Evolutionary conservation across 495 filamentous ascomycete genomes (phyloP).

Genomic region (Penicillium malachiteum): DNA sequence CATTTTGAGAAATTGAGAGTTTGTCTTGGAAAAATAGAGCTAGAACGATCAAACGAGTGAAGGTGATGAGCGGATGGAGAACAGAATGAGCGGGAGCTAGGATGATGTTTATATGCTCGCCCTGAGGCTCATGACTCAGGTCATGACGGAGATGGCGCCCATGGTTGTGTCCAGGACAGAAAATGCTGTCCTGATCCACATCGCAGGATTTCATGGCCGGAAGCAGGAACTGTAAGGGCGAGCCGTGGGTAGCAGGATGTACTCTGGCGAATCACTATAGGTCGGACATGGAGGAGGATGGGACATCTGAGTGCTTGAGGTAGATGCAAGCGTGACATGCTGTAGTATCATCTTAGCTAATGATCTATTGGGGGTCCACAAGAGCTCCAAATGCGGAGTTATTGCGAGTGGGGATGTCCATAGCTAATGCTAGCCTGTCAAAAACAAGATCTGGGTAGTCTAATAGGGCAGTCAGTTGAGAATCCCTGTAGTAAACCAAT

Average conservation of each 20-base stretch:
- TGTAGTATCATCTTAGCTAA: conserved; percentile 28
- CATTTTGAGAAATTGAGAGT: conserved; percentile 37
- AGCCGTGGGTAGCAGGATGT: conserved; percentile 26
- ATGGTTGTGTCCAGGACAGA: conserved; percentile 35
- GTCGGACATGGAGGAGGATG: conserved; percentile 13
- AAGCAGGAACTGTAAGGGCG: conserved; percentile 18
- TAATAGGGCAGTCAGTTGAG: too few species aligned
- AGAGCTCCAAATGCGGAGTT: conserved; percentile 33
- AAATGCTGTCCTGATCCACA: conserved; percentile 28
- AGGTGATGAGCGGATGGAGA: conserved; percentile 27
- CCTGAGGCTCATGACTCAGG: conserved; percentile 9
- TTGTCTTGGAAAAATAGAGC: conserved; percentile 14
- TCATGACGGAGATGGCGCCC: conserved; percentile 23
- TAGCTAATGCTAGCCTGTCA: too few species aligned
- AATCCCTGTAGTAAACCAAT: too few species aligned
- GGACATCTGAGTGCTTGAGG: conserved; percentile 11
- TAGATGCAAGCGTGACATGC: conserved; percentile 36
- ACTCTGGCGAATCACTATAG: conserved; percentile 14
- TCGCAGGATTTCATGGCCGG: conserved; percentile 16
- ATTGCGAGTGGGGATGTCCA: not conserved
- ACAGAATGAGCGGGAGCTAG: conserved; percentile 14
- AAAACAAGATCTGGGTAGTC: not conserved
- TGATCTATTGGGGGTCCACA: conserved; percentile 9
- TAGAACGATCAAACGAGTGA: conserved; percentile 39
- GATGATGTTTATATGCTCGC: conserved; percentile 33